Evolutionary conservation across 352 stramenopile genomes (phyloP), one percentile per base, ranked within the genome.

Genomic region (Globisporangium alternatum): DNA sequence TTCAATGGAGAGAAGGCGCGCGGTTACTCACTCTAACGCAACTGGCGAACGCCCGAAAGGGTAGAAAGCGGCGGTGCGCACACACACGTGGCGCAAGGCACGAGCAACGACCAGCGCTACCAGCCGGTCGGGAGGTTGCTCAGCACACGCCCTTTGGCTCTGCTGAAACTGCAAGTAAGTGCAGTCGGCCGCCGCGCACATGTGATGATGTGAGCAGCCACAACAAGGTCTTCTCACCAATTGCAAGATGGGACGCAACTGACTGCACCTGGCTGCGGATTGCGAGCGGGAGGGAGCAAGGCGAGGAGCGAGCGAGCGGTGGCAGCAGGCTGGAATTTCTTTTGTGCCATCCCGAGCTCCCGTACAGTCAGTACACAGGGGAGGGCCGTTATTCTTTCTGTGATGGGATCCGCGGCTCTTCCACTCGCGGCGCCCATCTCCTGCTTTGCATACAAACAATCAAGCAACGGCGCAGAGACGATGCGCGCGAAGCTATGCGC

Each of bases 21-120:
- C n/a, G 31, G 52, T 58, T 58, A 58, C 52, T 58, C 52, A 58
- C 52, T 45, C 52, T 44, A 58, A 58, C 52, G 52, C 52, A 43
- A 10, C 35, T 31, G 10, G 51, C 17, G 35, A 17, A 41, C 35
- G 35, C 35, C 35, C 49, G 28, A 56, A 56, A 56, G 8, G 17
- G 49, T 15, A 56, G 28, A 56, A 41, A 39, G 49, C 28, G 28
- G 25, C 3, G 47, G 12, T 3, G 41, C 13, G 15, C 37, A 43
- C 37, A 9, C 37, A 9, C 17, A 21, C 8, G 17, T 43, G 51
- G 30, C 7, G 52, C 52, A 43, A 41, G 31, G 5, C 49, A 21
- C 30, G 9, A 43, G 51, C 6, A 35, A 31, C n/a, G 19, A 52
- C n/a, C n/a, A 52, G n/a, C 21, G 25, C 17, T 2, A 28, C 25